These are phyloP conservation scores for Nicotiana tomentosiformis DNA, from an alignment of 257 asterid species.

Conservation along the genomic window DNA sequence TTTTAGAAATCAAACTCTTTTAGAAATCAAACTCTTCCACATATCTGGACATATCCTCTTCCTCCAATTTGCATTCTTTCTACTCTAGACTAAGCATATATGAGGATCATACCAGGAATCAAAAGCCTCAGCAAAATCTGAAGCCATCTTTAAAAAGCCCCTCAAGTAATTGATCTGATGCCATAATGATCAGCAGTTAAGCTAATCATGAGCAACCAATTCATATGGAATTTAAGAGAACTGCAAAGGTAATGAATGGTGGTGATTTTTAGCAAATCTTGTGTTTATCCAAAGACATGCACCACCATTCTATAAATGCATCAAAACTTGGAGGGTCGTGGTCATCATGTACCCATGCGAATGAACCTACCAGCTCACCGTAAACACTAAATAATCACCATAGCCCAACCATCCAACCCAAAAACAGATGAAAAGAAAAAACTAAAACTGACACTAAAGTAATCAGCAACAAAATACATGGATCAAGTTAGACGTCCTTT, in stretches of 20 bases:
- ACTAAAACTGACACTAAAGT: neutral
- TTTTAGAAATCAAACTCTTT: neutral
- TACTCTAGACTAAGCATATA: neutral
- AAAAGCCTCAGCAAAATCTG: conserved; percentile 1
- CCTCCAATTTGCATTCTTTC: neutral
- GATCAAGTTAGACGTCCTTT: neutral
- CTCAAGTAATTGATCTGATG: neutral
- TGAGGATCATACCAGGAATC: neutral
- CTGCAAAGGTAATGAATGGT: neutral
- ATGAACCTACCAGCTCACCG: too few relatives aligned
- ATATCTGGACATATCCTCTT: neutral
- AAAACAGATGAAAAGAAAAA: neutral
- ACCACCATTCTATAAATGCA: neutral
- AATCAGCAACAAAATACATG: neutral
- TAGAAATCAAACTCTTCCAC: neutral
- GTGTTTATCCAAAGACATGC: neutral
- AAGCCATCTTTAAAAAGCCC: neutral
- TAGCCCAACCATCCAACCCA: neutral
- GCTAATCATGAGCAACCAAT: neutral
- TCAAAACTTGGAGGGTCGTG: neutral
- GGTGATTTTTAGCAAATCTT: neutral
- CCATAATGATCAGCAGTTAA: neutral
- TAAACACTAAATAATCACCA: neutral
- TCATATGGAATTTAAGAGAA: neutral
- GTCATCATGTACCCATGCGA: neutral